Base-by-base conservation (phyloP, 1,139 yeast genomes). In the Nematodospora anomalae region DNA sequence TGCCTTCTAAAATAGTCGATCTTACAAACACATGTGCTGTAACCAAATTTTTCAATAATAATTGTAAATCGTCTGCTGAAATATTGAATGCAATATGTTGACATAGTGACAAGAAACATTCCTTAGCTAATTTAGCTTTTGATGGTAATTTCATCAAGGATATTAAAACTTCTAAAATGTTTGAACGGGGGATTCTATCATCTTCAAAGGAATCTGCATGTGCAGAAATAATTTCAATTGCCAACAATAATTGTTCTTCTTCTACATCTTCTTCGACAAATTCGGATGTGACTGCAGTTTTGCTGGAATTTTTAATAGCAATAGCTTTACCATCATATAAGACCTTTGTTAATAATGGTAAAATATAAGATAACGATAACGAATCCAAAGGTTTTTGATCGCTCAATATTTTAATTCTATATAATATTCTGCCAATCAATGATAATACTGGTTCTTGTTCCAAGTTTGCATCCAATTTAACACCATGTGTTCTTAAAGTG, bases 221-320 rank as follows among this genome's bases (percentile, higher is more conserved):
- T 9, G 79, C 71, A 0, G 87, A 70, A 28, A 92, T 67, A 34
- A 89, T 80, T 51, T 89, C 95, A 46, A 90, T 62, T 0, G 92
- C 86, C 41, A 92, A 65, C 40, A 86, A 62, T 32, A 88, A 64
- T 49, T 87, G 95, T 57, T 90, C 97, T 57, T 90, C 97, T 51
- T 84, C 86, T 18, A 84, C 85, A 43, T 86, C 95, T 53, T 85
- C 94, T 43, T 83, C 83, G 24, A 70, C 78, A 64, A 76, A 85
- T 55, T 76, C 96, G 28, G 78, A 74, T 41, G 70, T 76, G 24
- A 66, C 74, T 2, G 58, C 68, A 37, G 53, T 57, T 33, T 79
- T 80, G 21, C 68, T 65, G 1, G 79, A 65, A 48, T 73, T 76
- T 47, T 64, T 74, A 36, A 74, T 51, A 1, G 84, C 75, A 30